Evolutionary conservation across 2,329 filamentous ascomycete genomes (phyloP).

Genomic region (Apiospora rasikravindrae): DNA sequence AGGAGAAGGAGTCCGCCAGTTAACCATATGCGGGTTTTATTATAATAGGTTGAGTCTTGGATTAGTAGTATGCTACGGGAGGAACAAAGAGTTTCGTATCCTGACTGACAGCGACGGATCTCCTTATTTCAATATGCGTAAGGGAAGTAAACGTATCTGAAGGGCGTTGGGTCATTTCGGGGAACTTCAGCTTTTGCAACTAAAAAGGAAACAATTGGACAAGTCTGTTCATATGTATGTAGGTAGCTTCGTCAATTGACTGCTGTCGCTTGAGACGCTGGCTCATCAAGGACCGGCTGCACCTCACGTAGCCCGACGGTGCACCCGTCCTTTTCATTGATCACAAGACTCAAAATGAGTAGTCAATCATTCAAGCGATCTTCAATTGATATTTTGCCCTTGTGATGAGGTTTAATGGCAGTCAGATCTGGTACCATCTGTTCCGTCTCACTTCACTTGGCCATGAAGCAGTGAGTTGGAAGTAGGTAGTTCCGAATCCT

Average conservation of each 20-base stretch:
- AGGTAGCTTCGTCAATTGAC: conserved; percentile 9
- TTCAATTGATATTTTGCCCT: not conserved
- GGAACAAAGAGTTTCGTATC: not conserved
- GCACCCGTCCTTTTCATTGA: not conserved
- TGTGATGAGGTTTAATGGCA: not conserved
- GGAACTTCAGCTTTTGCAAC: not conserved
- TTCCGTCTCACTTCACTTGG: not conserved
- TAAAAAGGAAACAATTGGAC: not conserved
- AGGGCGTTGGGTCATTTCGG: not conserved
- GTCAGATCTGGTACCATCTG: too few species aligned
- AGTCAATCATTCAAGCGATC: too few species aligned
- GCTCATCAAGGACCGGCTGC: not conserved
- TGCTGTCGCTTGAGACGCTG: not conserved
- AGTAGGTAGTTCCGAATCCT: not conserved
- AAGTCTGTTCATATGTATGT: not conserved
- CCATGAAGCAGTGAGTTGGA: not conserved
- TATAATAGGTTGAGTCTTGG: not conserved
- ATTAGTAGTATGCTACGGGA: not conserved
- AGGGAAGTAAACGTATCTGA: not conserved
- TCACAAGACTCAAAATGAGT: not conserved
- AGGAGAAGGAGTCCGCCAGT: conserved; percentile 30
- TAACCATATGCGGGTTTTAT: not conserved
- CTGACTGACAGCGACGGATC: not conserved
- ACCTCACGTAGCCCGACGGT: not conserved
- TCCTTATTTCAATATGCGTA: not conserved